Evolutionary conservation across 345 rosid genomes (phyloP), one percentile per base, ranked within the genome.

Genomic region (Populus pruinosa): DNA sequence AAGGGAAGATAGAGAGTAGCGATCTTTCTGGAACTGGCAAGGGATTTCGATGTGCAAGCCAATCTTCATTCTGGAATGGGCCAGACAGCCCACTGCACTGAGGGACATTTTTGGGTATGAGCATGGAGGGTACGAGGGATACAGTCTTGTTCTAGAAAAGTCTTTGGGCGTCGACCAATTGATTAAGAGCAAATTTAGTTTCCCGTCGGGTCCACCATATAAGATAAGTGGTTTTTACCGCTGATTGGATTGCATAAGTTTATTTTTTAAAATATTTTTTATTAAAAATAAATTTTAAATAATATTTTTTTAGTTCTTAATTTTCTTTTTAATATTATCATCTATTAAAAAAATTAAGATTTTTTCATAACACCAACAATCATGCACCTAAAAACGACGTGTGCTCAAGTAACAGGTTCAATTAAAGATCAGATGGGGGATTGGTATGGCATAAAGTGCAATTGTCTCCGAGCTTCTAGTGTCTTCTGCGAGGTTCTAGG

Each of bases 1-100:
- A 2, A 56, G 13, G 63, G 64, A 5, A 71, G 63, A 70, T 29
- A 62, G 23, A 44, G 62, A 49, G 5, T 3, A 16, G 27, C 1
- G 74, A 50, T 50, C 27, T 29, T 49, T 71, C 74, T 71, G 43
- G 74, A 71, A 71, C 2, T 21, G 55, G 64, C 63, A 21, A 70
- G 47, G 47, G 64, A 50, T 29, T 35, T 31, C 2, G 5, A 0
- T 9, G 69, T 53, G 9, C 29, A 21, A 4, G 9, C 12, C 12
- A 55, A 55, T 55, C 6, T 21, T 8, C 62, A 21, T 18, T 53
- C 8, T 20, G 10, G 23, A 8, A 18, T 11, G 47, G 47, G 47
- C 47, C 47, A 43, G 47, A 43, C 11, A 43, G 47, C 14, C 47
- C 47, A 41, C 12, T 41, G 12, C 47, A 41, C 13, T 10, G 44